Evolutionary conservation across 2,329 filamentous ascomycete genomes (phyloP).

Genomic region (Colletotrichum sansevieriae): DNA sequence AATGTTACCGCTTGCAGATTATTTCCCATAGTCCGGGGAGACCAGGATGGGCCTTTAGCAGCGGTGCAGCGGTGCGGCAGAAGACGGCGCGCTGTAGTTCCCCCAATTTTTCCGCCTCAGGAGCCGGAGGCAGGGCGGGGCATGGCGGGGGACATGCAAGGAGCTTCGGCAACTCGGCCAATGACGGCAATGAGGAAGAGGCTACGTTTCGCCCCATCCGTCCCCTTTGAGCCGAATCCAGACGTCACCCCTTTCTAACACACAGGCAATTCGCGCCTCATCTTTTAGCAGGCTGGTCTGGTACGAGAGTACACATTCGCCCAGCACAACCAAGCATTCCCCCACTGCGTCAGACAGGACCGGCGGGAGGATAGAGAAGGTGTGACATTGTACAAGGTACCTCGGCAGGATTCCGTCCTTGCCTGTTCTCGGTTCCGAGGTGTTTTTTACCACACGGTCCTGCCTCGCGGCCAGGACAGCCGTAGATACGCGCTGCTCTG

Average conservation of each 20-base stretch:
- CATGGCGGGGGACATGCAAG: conserved; percentile 40
- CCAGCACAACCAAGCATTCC: conserved; percentile 18
- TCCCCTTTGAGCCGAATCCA: conserved; percentile 55
- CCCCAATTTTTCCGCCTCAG: conserved; percentile 8
- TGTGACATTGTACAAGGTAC: conserved; percentile 28
- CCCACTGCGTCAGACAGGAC: conserved; percentile 1
- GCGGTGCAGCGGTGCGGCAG: no score
- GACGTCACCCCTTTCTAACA: conserved; percentile 37
- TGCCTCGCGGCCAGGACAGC: conserved; percentile 10
- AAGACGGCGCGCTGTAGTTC: background rate
- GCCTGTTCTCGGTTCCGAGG: conserved; percentile 36
- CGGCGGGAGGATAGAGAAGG: conserved; percentile 11
- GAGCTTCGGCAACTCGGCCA: conserved; percentile 61
- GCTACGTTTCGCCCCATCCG: conserved; percentile 40
- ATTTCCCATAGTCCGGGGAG: conserved; percentile 32
- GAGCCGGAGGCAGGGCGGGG: conserved; percentile 34
- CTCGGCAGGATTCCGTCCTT: conserved; percentile 17
- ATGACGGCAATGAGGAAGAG: conserved; percentile 52
- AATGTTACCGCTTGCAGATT: conserved; percentile 23
- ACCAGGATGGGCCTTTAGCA: conserved; percentile 5
- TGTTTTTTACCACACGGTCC: conserved; percentile 36
- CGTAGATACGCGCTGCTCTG: conserved; percentile 2
- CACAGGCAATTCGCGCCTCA: background rate
- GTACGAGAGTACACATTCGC: background rate
- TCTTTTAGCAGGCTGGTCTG: background rate